Percentiles rank a stretch among this genome's conserved stretches.
phyloP scores from a whole-genome alignment of 2,329 filamentous ascomycete species.

The Aureobasidium musti region DNA sequence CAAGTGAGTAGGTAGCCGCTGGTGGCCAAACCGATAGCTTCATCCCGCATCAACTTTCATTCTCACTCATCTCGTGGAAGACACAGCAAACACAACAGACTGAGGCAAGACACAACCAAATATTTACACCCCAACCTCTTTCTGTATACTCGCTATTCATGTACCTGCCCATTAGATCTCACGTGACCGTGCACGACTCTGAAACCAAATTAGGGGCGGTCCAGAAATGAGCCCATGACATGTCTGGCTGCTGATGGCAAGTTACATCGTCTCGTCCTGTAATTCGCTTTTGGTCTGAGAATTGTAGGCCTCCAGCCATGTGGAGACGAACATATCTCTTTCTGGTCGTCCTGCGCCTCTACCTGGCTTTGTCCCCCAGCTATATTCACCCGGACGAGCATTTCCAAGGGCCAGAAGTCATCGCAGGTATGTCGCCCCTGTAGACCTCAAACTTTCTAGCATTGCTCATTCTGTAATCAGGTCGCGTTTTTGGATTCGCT shows the following conservation, averaged over 20 bases:
- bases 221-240: slow-evolving; percentile 20
- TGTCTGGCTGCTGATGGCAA: not conserved
- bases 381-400: slow-evolving; percentile 99
- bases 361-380: slow-evolving; percentile 91
- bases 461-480: slow-evolving; percentile 50
- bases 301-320: slow-evolving; percentile 55
- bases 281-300: slow-evolving; percentile 1
- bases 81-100: not conserved
- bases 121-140: not conserved
- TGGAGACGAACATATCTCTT: slow-evolving; percentile 89
- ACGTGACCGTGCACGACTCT: slow-evolving; percentile 26
- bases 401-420: slow-evolving; percentile 96
- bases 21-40: slow-evolving; percentile 15
- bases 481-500: slow-evolving; percentile 89
- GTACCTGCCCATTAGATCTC: slow-evolving; percentile 12
- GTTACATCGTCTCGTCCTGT: slow-evolving; percentile 6
- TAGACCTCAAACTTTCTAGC: not conserved
- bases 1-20: not conserved
- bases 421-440: slow-evolving; percentile 70
- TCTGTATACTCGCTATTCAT: not conserved
- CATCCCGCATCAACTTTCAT: slow-evolving; percentile 1
- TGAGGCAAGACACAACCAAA: not conserved
- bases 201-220: slow-evolving; percentile 23
- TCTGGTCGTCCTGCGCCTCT: slow-evolving; percentile 82
- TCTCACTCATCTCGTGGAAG: not conserved